phyloP scores from a whole-genome alignment of 352 stramenopile genomes.

The Globisporangium alternatum region DNA sequence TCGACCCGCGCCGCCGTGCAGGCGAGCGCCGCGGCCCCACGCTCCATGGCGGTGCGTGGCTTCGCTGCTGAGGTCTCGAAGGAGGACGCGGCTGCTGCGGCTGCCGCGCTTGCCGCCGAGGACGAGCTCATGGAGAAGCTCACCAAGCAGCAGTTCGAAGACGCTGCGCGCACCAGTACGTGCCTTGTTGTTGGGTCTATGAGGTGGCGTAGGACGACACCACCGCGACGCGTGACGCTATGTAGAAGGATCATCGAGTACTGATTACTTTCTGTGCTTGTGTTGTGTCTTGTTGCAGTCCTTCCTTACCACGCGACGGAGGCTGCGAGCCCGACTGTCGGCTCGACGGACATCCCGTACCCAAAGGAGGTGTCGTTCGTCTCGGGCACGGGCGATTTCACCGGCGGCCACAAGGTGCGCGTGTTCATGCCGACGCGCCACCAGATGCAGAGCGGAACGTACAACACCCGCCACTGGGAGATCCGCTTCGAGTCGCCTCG shows the following conservation, averaged over 20 bases:
- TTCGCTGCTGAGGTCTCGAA: slow-evolving; percentile 52
- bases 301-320: slow-evolving; percentile 61
- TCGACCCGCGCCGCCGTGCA: slow-evolving; percentile 23
- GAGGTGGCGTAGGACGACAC: neutral
- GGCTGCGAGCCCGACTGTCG: slow-evolving; percentile 40
- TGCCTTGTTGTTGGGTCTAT: neutral
- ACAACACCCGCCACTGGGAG: slow-evolving; percentile 85
- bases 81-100: slow-evolving; percentile 21
- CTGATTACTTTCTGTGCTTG: neutral
- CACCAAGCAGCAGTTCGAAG: slow-evolving; percentile 37
- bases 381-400: slow-evolving; percentile 63
- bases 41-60: slow-evolving; percentile 24
- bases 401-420: slow-evolving; percentile 57
- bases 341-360: slow-evolving; percentile 52
- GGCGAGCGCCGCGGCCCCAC: slow-evolving; percentile 12
- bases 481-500: slow-evolving; percentile 70
- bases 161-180: slow-evolving; percentile 57
- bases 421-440: slow-evolving; percentile 76
- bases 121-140: slow-evolving; percentile 43
- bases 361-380: slow-evolving; percentile 63
- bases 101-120: slow-evolving; percentile 37
- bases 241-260: neutral
- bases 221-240: neutral
- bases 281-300: slow-evolving; percentile 26
- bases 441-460: slow-evolving; percentile 83